Conservation (phyloP, 441 rosid species). For the Pelargonium myrrhifolium region DNA sequence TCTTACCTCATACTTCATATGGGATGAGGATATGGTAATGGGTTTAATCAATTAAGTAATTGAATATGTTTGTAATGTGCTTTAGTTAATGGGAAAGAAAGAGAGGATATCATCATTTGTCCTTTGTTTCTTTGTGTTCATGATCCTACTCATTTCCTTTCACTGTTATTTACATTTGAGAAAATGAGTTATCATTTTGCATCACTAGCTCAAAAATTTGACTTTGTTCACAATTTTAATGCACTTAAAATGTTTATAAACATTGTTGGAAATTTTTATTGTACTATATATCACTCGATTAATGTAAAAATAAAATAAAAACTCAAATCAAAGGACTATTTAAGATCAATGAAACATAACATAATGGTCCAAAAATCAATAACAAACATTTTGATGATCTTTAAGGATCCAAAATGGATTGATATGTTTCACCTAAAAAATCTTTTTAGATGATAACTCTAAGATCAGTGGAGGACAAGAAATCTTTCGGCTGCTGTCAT, state of each 20-base stretch:
- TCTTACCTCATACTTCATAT: conserved; percentile 22
- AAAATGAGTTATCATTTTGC: conserved; percentile 25
- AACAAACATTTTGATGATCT: no score
- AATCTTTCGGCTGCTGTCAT: conserved; percentile 5
- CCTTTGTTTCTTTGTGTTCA: conserved; percentile 35
- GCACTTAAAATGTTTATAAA: no score
- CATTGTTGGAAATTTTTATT: no score
- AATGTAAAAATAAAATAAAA: no score
- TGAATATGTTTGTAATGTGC: conserved; percentile 9
- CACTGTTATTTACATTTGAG: conserved; percentile 15
- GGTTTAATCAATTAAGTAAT: conserved; percentile 20
- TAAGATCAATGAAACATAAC: no score
- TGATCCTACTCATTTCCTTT: conserved; percentile 29
- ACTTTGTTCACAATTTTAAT: no score
- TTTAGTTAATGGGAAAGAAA: conserved; percentile 7
- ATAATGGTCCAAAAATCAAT: no score
- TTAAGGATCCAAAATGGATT: conserved; percentile 2
- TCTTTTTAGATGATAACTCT: conserved; percentile 7
- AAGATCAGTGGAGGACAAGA: conserved; percentile 11
- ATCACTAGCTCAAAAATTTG: conserved; percentile 14
- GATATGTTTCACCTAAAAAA: conserved; percentile 24
- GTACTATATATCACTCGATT: no score
- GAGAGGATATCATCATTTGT: conserved; percentile 24
- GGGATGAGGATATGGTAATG: conserved; percentile 17
- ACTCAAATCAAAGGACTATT: no score